Evolutionary conservation across 2,329 filamentous ascomycete species (phyloP), one percentile per base, ranked within the genome.

Genomic region (Dactylonectria estremocensis): DNA sequence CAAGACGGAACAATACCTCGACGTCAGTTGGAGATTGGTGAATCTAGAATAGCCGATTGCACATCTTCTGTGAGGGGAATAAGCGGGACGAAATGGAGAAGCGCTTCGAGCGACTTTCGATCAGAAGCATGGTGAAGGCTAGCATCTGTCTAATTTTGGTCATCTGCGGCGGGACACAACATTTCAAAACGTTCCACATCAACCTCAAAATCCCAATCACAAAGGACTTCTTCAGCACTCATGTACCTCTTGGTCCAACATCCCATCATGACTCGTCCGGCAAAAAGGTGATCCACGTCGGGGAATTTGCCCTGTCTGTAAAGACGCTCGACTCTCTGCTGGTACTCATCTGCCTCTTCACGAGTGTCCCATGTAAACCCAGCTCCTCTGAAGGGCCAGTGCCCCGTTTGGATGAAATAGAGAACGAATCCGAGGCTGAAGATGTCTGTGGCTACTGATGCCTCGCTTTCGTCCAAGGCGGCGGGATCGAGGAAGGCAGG

Each of bases 381-480:
- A 60, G 50, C 35, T 46, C 67, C 35, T 20, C 50, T 31, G 45
- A 50, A 71, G 6, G 68, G 68, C 72, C 69, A 73, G 14, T 64
- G 60, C 40, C 67, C 69, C 24, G 60, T 70, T 6, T 68, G 46
- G 18, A 74, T 69, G 10, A 66, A 57, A 46, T 73, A 73, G 5
- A 74, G 59, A 16, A 74, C 60, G n/a, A 65, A 74, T 22, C 67
- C 63, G 40, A 74, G 68, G 59, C 69, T 66, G 49, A 73, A 73
- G 28, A 73, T 69, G 48, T 72, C 66, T 10, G 53, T 61, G 4
- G 50, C 37, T 40, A 33, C 61, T 24, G 54, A 50, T 31, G 63
- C 18, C 37, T 55, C 52, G 33, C 31, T 5, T 37, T 31, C 46
- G 63, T 63, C 55, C 56, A 60, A 33, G 40, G 13, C 53, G 45